Evolutionary conservation across 2,329 filamentous ascomycete species (phyloP).

Genomic region (Zalaria sp.): DNA sequence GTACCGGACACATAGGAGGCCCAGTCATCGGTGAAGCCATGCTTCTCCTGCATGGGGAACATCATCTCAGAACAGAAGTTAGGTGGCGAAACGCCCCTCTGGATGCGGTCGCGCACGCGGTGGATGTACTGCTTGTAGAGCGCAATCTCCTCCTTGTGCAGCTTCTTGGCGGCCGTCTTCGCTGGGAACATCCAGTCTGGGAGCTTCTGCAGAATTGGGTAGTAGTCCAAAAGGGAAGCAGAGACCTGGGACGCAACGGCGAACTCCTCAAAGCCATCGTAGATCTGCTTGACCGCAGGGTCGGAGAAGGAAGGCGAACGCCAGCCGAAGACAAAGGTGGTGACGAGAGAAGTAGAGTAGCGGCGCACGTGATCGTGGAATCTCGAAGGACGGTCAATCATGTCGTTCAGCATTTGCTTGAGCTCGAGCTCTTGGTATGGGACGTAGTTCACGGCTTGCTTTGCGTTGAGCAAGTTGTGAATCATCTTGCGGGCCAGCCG

Average conservation of each 20-base stretch:
- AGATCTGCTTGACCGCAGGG: slow-evolving; percentile 28
- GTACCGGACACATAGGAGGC: slow-evolving; percentile 17
- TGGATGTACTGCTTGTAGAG: slow-evolving; percentile 6
- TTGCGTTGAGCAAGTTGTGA: slow-evolving; percentile 35
- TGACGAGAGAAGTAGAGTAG: slow-evolving; percentile 35
- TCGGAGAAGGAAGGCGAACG: slow-evolving; percentile 28
- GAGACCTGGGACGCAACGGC: slow-evolving; percentile 27
- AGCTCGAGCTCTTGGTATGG: slow-evolving; percentile 43
- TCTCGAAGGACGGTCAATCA: slow-evolving; percentile 29
- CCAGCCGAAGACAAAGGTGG: slow-evolving; percentile 33
- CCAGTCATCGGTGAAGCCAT: slow-evolving; percentile 18
- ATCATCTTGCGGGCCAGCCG: slow-evolving; percentile 23
- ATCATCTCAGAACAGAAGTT: slow-evolving; percentile 13
- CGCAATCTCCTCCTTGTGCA: slow-evolving; percentile 9
- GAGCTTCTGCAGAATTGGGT: slow-evolving; percentile 29
- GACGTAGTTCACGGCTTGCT: slow-evolving; percentile 30
- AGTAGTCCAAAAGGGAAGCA: slow-evolving; percentile 32
- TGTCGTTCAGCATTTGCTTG: slow-evolving; percentile 36
- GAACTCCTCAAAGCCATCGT: slow-evolving; percentile 29
- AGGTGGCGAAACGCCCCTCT: slow-evolving; percentile 4
- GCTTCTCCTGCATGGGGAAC: background rate
- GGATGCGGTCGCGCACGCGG: background rate
- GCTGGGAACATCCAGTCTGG: slow-evolving; percentile 22
- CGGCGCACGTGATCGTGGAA: slow-evolving; percentile 32
- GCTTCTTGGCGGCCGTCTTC: slow-evolving; percentile 9